Evolutionary conservation across 2,329 filamentous ascomycete genomes (phyloP), one percentile per base, ranked within the genome.

Genomic region (Neofusicoccum kwambonambiense): DNA sequence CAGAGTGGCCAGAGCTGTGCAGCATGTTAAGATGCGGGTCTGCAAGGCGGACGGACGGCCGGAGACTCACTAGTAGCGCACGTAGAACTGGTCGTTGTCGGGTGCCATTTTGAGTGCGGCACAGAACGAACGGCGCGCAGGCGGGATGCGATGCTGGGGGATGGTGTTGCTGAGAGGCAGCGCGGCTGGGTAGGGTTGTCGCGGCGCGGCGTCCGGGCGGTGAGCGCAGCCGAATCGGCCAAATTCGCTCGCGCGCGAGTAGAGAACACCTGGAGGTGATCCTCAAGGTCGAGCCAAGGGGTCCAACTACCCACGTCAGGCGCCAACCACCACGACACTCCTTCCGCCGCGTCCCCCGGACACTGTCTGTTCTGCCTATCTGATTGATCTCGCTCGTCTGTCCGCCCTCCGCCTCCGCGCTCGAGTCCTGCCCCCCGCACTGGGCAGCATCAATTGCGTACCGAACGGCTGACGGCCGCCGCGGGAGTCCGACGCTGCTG

Each of bases 1-100:
- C 95, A 79, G 93, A 95, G 80, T 99, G 95, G 73, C 95, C 95
- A 71, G 95, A 98, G 84, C 94, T 98, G 76, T 72, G 11, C 27
- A 71, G 70, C 64, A 67, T 37, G 72, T 79, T 72, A 80, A 79
- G 74, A 60, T 77, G 47, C 11, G 37, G 41, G 39, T 35, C 49
- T 15, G 56, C 72, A 66, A 69, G 74, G 68, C 73, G 73, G 76
- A 74, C 31, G 34, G 37, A 73, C 64, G 60, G 57, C 65, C 65
- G 56, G 63, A 70, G 41, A 78, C 90, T 78, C 87, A 97, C 94
- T 99, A 99, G 84, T 99, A 99, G 73, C 95, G 89, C 70, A 99
- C 82, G 75, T 99, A 99, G 77, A 99, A 98, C 7, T 90, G 89
- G 73, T 97, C 93, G 78, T 86, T 90, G 71, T 84, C 80, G 65